A percentile compares a stretch with the other conserved stretches of the same genome.
These are phyloP conservation scores for Graphium sp. DNA, from an alignment of 2,329 filamentous ascomycete species.

Conservation along the genomic window DNA sequence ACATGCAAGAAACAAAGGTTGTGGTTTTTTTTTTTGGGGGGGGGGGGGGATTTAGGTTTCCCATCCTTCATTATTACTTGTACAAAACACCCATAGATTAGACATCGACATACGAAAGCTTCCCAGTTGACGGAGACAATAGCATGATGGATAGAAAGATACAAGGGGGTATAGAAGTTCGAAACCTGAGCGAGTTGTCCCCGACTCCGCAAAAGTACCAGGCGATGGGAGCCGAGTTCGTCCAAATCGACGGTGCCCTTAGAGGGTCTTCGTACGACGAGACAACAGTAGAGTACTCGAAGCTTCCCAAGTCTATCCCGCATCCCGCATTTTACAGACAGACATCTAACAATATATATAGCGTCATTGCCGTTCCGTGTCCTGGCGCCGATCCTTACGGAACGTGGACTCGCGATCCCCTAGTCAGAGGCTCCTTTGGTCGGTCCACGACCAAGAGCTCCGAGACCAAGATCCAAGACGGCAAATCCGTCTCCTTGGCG, in stretches of 20 bases:
- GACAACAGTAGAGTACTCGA: conserved; percentile 26
- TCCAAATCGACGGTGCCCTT: conserved; percentile 23
- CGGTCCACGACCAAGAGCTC: conserved; percentile 20
- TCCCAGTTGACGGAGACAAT: no score
- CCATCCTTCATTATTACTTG: neutral
- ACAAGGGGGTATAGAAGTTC: neutral
- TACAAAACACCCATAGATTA: neutral
- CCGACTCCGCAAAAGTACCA: conserved; percentile 10
- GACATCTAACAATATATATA: conserved; percentile 2
- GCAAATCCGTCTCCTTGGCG: no score
- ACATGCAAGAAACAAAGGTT: no score
- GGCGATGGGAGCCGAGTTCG: conserved; percentile 17
- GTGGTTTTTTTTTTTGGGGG: no score
- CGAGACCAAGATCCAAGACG: no score
- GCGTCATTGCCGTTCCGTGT: conserved; percentile 33
- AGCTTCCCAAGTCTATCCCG: neutral
- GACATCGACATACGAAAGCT: no score
- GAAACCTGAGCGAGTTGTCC: neutral
- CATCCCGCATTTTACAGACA: neutral
- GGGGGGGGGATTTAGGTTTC: neutral
- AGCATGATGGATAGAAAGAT: no score
- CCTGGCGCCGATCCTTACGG: conserved; percentile 32
- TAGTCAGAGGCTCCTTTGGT: conserved; percentile 28
- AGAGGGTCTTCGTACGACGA: conserved; percentile 27
- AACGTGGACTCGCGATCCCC: conserved; percentile 33